phyloP scores from a whole-genome alignment of 2,329 filamentous ascomycete genomes.

The Diplodia mutila region DNA sequence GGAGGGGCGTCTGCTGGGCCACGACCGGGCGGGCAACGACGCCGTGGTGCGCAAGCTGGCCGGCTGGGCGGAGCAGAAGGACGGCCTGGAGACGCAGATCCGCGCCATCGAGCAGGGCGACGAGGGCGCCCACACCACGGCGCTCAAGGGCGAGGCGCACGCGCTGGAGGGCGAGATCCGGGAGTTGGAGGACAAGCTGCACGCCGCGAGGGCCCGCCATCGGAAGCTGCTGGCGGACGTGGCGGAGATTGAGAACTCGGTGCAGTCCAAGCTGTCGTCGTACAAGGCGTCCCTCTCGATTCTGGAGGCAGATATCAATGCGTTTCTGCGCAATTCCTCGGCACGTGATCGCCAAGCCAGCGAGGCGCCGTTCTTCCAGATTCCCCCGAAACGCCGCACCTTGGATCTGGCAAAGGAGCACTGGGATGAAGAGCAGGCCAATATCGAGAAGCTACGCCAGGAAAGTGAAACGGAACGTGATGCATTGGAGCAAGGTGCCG shows the following conservation, averaged over 20 bases:
- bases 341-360: slow-evolving; percentile 41
- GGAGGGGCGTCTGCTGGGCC: slow-evolving; percentile 64
- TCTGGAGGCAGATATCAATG: slow-evolving; percentile 64
- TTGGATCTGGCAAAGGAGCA: slow-evolving; percentile 71
- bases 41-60: slow-evolving; percentile 63
- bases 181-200: slow-evolving; percentile 66
- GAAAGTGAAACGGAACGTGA: slow-evolving; percentile 64
- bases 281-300: slow-evolving; percentile 53
- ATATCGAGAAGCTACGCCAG: slow-evolving; percentile 59
- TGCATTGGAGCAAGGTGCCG: slow-evolving; percentile 69
- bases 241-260: slow-evolving; percentile 17
- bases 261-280: slow-evolving; percentile 23
- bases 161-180: slow-evolving; percentile 66
- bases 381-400: slow-evolving; percentile 66
- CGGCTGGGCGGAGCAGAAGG: slow-evolving; percentile 61
- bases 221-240: slow-evolving; percentile 12
- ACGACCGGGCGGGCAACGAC: slow-evolving; percentile 61
- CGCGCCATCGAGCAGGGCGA: slow-evolving; percentile 56
- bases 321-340: slow-evolving; percentile 63
- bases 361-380: slow-evolving; percentile 4
- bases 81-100: slow-evolving; percentile 60
- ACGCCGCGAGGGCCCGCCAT: slow-evolving; percentile 56
- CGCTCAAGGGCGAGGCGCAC: slow-evolving; percentile 55
- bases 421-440: slow-evolving; percentile 67
- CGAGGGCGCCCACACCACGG: slow-evolving; percentile 60